phyloP scores from a whole-genome alignment of 2,329 filamentous ascomycete genomes.

The Lasiodiplodia gonubiensis region DNA sequence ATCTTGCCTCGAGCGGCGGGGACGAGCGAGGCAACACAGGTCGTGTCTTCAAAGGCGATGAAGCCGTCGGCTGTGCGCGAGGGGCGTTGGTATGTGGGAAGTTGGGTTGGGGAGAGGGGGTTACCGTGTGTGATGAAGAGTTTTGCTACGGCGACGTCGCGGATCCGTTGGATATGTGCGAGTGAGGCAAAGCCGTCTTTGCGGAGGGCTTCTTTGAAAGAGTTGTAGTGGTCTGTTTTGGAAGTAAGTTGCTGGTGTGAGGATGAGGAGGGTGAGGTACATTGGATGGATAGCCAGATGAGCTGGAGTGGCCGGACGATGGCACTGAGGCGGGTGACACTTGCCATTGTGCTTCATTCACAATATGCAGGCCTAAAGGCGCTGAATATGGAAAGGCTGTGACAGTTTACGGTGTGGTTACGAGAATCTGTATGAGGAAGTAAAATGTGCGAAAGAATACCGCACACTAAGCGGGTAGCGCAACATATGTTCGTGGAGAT shows the following conservation, averaged over 20 bases:
- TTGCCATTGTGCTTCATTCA: not conserved
- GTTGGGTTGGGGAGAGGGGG: too few relatives aligned
- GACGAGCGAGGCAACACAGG: not conserved
- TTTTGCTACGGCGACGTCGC: not conserved
- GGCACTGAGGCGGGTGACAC: not conserved
- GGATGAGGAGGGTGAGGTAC: not conserved
- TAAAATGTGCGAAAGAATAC: not conserved
- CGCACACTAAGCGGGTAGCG: not conserved
- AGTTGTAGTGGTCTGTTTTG: not conserved
- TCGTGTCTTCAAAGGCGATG: not conserved
- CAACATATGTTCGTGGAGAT: not conserved
- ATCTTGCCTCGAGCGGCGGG: not conserved
- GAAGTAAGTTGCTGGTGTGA: not conserved
- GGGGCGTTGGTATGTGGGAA: not conserved
- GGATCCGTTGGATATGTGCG: not conserved
- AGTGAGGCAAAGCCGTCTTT: not conserved
- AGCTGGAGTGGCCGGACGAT: not conserved
- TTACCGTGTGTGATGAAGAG: not conserved
- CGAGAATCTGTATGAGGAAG: not conserved
- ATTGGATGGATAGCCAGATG: not conserved
- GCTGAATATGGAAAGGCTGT: not conserved
- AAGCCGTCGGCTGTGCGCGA: not conserved
- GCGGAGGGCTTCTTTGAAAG: not conserved
- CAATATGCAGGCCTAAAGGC: not conserved
- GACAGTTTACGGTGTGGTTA: not conserved